Evolutionary conservation across 1,139 yeast species (phyloP), one percentile per base, ranked within the genome.

Genomic region (Geotrichum macrosporum): DNA sequence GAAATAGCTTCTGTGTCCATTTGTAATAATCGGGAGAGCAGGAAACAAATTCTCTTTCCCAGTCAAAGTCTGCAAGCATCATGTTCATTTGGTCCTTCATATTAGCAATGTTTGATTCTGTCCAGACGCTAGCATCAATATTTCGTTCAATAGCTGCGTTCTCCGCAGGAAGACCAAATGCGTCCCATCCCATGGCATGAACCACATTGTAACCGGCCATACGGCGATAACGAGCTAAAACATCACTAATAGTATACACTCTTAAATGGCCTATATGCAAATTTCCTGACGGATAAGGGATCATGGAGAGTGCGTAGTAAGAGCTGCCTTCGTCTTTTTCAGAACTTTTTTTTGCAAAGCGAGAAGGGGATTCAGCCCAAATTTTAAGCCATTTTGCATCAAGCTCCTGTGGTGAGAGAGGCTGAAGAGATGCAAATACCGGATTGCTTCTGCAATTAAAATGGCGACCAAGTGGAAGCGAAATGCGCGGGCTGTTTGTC

Each of bases 141-240:
- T 81, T 80, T 53, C 95, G 70, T 62, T 89, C 96, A 26, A 86
- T 80, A 0, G 98, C 98, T 0, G 98, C 98, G 65, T 92, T 92
- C 62, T 92, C 98, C 0, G 98, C 98, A 0, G 98, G 98, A 34
- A 92, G 71, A 0, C 98, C 98, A 71, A 92, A 92, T 0, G 97
- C 95, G 70, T 92, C 98, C 96, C 97, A 92, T 0, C 98, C 98
- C 95, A 92, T 89, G 0, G 98, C 96, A 62, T 92, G 95, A 4
- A 89, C 73, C 15, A 89, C 96, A 36, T 80, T 70, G 54, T 74
- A 77, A 0, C 96, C 96, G 48, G 75, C 77, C 67, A 85, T 75
- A 53, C 94, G 71, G 57, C 86, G 77, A 65, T 77, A 92, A 55
- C 97, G 69, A 1, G 95, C 77, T 33, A 92, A 63, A 1, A 81